Conservation (phyloP, 2,329 filamentous ascomycete genomes). For the Daldinia eschscholtzii region DNA sequence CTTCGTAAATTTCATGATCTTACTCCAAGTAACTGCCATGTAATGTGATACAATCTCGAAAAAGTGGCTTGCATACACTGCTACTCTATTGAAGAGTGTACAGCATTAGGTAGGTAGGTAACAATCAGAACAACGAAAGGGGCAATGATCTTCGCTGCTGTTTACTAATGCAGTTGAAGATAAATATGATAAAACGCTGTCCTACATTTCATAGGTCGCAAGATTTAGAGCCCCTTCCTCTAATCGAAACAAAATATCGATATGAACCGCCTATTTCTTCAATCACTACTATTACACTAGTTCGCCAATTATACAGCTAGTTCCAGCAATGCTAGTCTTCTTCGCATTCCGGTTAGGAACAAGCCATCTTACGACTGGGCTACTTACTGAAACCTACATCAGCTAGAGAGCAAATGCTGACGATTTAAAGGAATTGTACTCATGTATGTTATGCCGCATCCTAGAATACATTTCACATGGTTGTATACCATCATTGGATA, state of each 20-base stretch:
- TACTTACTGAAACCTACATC: neutral
- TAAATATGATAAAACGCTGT: neutral
- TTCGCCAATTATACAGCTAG: neutral
- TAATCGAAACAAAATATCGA: neutral
- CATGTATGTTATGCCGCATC: neutral
- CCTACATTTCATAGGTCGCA: neutral
- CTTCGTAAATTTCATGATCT: neutral
- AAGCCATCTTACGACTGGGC: neutral
- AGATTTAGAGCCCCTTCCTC: neutral
- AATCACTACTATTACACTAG: neutral
- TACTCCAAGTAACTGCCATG: neutral
- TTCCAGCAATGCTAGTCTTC: neutral
- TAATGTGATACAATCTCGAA: neutral
- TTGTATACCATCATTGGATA: neutral
- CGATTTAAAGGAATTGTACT: neutral
- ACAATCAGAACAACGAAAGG: neutral
- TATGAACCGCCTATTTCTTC: neutral
- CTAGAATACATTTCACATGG: neutral
- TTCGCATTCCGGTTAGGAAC: neutral
- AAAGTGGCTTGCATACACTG: neutral
- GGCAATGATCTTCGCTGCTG: neutral
- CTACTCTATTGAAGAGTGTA: neutral
- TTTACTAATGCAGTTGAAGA: neutral
- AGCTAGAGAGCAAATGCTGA: neutral
- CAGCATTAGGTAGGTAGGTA: neutral